Evolutionary conservation across 2,329 filamentous ascomycete genomes (phyloP), one percentile per base, ranked within the genome.

Genomic region (Colletotrichum costaricense): DNA sequence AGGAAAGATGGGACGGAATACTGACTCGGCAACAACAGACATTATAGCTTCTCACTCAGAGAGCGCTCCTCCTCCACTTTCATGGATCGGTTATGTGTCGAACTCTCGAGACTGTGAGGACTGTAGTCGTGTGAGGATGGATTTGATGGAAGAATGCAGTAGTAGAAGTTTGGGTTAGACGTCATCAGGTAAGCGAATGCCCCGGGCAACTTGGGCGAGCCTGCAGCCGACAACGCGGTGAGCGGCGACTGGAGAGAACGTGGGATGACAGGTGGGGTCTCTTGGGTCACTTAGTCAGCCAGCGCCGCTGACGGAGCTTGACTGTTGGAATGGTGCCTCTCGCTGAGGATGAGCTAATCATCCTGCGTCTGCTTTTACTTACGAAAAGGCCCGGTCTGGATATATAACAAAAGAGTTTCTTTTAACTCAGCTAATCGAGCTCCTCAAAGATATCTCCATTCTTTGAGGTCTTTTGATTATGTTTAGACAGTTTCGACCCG

Each of bases 21-120:
- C 86, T 79, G 78, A 88, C 86, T 88, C 86, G 76, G 83, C 82
- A 74, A 88, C 84, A 68, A 87, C 79, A 75, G 86, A 86, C 86
- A 87, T 75, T 73, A 68, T 74, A 56, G 69, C 69, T 74, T 68
- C 69, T 72, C 72, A 72, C 46, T 63, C 63, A 72, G 69, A 72
- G 68, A 74, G 69, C 57, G 24, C 69, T 68, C 72, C 72, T 72
- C 68, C 72, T 62, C 54, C 68, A 68, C 72, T 19, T 71, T 74
- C 63, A 71, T 73, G 70, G 49, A 56, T 57, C 28, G 35, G 35
- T 16, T 14, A 54, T 24, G 60, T 57, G 28, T 55, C 24, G 67
- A 38, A 28, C 49, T n/a, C 42, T 52, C 54, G 42, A 55, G 33
- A 42, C 42, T 64, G 59, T 60, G 59, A 62, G 65, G 46, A 62